Percentiles rank a stretch among this genome's conserved stretches.
Evolutionary conservation across 306 rosid genomes (phyloP).

Genomic region (Nissolia schottii): DNA sequence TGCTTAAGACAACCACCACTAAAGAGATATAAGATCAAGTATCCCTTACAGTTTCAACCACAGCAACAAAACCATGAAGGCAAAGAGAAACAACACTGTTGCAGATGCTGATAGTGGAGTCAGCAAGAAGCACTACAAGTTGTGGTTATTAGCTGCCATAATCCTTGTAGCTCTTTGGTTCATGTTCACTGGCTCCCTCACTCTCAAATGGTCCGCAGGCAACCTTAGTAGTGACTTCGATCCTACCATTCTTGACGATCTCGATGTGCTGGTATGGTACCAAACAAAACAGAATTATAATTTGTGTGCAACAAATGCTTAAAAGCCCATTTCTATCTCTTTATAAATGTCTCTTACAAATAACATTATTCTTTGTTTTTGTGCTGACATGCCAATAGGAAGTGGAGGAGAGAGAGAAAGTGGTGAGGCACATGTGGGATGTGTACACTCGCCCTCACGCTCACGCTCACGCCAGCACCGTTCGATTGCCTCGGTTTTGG

Average conservation of each 20-base stretch:
- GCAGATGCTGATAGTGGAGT: not conserved
- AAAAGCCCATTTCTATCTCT: too few species aligned
- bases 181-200: conserved; percentile 70
- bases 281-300: not conserved
- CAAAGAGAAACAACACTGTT: not conserved
- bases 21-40: not conserved
- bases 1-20: not conserved
- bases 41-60: not conserved
- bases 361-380: not conserved
- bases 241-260: conserved; percentile 41
- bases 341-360: too few species aligned
- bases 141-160: conserved; percentile 52
- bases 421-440: conserved; percentile 81
- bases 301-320: not conserved
- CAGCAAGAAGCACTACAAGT: conserved; percentile 43
- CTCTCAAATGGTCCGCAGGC: conserved; percentile 60
- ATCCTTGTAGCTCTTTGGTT: conserved; percentile 73
- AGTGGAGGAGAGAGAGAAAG: conserved; percentile 81
- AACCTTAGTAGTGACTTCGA: conserved; percentile 32
- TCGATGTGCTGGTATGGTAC: conserved; percentile 59
- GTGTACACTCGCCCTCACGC: conserved; percentile 34
- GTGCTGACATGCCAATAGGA: conserved; percentile 36
- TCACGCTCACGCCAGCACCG: conserved; percentile 23
- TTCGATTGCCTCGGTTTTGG: conserved; percentile 69
- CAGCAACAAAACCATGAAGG: not conserved